Evolutionary conservation across 352 stramenopile species (phyloP), one percentile per base, ranked within the genome.

Genomic region (Pythium myriotylum): DNA sequence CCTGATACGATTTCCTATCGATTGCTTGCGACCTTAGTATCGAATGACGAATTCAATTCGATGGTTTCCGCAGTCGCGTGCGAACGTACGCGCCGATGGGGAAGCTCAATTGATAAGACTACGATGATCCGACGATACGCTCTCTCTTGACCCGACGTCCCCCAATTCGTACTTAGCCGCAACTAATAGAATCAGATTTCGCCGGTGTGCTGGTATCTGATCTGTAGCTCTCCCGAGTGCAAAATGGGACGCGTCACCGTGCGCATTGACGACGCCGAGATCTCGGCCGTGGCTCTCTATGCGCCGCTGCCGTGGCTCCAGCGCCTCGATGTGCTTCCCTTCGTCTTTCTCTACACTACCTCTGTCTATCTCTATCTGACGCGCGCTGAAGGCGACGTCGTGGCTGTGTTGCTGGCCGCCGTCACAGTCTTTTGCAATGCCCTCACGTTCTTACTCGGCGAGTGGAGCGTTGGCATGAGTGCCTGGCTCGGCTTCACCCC

Each of bases 61-160:
- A 80, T 79, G 62, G 50, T 74, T 68, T 76, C 84, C 78, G 49
- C 64, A 74, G 49, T 16, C 48, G 57, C 29, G 14, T 46, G 40
- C 48, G 10, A 35, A 10, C 26, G 16, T 22, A 26, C 27, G 27
- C 27, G 40, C 16, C 59, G 48, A 57, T 92, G 80, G 78, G 77
- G 83, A 92, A 81, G 72, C 64, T 78, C 73, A 70, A 68, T 79
- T 68, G 63, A 62, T 65, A 89, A 91, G 84, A 92, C 84, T 92
- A 92, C 84, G 84, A 92, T 92, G 84, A 92, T 90, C 84, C 83
- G 84, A 91, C 76, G 76, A 82, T 73, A 73, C 52, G 64, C 12
- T 33, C 43, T 64, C 50, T 49, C 29, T 35, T 10, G 29, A 5
- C 29, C 5, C 10, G 29, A 10, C 5, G 29, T 35, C 29, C 29